These are phyloP conservation scores for Ustulina deusta DNA, from an alignment of 2,329 filamentous ascomycete species.

Conservation along the genomic window DNA sequence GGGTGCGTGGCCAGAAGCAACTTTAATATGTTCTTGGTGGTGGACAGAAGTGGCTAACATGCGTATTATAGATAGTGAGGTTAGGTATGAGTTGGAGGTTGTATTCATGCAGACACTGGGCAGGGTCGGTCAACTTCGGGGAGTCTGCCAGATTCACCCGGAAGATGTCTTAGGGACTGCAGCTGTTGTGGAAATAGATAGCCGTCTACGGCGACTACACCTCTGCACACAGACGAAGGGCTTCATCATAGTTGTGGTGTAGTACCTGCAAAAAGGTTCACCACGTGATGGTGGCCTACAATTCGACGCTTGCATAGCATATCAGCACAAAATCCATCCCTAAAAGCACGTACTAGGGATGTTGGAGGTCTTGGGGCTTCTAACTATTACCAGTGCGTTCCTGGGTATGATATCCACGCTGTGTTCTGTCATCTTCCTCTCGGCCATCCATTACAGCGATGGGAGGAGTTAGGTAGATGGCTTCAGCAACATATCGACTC, in stretches of 20 bases:
- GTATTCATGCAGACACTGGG: background rate
- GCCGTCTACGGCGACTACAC: slow-evolving; percentile 65
- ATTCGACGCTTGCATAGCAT: slow-evolving; percentile 68
- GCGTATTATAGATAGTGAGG: slow-evolving; percentile 55
- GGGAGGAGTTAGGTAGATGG: slow-evolving; percentile 64
- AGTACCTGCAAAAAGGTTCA: slow-evolving; percentile 64
- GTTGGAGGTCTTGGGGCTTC: slow-evolving; percentile 62
- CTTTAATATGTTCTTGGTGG: slow-evolving; percentile 40
- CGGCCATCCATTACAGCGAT: slow-evolving; percentile 58
- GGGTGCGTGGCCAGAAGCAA: slow-evolving; percentile 51
- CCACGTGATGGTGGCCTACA: slow-evolving; percentile 67
- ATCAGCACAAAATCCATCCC: slow-evolving; percentile 60
- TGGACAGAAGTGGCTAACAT: slow-evolving; percentile 63
- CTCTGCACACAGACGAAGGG: slow-evolving; percentile 70
- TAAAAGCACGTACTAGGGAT: slow-evolving; percentile 60
- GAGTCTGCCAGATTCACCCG: background rate
- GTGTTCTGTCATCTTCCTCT: slow-evolving; percentile 62
- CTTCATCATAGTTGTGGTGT: slow-evolving; percentile 70
- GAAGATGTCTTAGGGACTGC: background rate
- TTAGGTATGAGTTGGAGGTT: background rate
- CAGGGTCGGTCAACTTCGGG: slow-evolving; percentile 52
- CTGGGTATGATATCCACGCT: slow-evolving; percentile 63
- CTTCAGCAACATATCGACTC: slow-evolving; percentile 65
- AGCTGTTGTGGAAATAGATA: slow-evolving; percentile 63
- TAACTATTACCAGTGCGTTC: slow-evolving; percentile 53